These are phyloP conservation scores for Diaporthe nobilis DNA, from an alignment of 2,329 filamentous ascomycete species.

Conservation along the genomic window DNA sequence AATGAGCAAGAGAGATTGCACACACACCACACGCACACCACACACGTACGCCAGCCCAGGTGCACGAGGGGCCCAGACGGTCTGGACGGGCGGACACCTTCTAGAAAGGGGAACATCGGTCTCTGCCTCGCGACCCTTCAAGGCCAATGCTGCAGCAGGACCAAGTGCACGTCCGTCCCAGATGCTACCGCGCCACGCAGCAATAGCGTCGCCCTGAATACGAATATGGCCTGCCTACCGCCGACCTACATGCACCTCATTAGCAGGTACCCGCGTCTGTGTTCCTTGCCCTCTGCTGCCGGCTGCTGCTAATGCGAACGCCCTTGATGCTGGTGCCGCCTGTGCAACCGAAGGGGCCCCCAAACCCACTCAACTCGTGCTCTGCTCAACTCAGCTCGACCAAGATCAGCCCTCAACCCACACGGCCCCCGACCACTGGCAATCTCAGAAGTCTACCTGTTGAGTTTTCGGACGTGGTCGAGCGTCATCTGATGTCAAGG, in stretches of 20 bases:
- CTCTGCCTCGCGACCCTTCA: not conserved
- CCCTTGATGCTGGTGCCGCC: conserved; percentile 12
- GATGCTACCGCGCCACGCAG: conserved; percentile 33
- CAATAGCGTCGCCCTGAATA: conserved; percentile 34
- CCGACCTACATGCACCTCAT: not conserved
- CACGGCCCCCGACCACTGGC: conserved; percentile 3
- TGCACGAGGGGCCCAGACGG: not conserved
- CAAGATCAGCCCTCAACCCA: not conserved
- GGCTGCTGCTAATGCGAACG: conserved; percentile 18
- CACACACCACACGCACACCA: conserved; percentile 15
- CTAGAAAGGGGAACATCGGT: conserved; percentile 4
- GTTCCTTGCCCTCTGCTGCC: not conserved
- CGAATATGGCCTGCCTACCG: conserved; percentile 15
- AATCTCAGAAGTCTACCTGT: conserved; percentile 10
- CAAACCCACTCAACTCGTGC: not conserved
- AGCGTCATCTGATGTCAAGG: conserved; percentile 33
- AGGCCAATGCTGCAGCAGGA: not conserved
- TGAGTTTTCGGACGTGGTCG: conserved; percentile 15
- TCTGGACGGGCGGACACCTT: conserved; percentile 1
- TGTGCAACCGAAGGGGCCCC: not conserved
- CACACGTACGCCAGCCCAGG: conserved; percentile 1
- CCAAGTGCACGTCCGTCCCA: conserved; percentile 15
- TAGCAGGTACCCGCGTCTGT: conserved; percentile 20
- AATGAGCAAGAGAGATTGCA: conserved; percentile 28
- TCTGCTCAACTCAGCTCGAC: not conserved